These are phyloP conservation scores for Knufia petricola DNA, from an alignment of 2,329 filamentous ascomycete genomes.

Conservation along the genomic window DNA sequence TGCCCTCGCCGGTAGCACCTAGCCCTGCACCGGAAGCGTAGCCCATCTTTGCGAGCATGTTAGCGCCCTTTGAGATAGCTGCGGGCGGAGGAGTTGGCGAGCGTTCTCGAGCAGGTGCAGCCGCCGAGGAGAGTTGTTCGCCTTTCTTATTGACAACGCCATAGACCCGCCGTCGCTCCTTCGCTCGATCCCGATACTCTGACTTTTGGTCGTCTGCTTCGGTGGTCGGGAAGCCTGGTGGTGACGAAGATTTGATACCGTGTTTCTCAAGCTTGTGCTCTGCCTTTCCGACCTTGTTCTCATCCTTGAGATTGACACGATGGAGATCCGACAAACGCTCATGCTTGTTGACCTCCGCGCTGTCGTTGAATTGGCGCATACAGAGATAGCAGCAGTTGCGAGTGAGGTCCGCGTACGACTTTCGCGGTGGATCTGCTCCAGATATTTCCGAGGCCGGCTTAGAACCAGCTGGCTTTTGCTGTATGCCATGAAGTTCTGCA, in stretches of 20 bases:
- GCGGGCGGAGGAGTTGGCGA: conserved; percentile 17
- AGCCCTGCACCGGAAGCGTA: conserved; percentile 39
- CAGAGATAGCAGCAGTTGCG: conserved; percentile 54
- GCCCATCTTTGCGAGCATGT: conserved; percentile 43
- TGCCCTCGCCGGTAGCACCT: conserved; percentile 38
- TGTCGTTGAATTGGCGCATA: conserved; percentile 47
- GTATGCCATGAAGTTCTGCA: conserved; percentile 53
- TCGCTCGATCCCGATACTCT: conserved; percentile 40
- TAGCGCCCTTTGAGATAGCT: conserved; percentile 40
- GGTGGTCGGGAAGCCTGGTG: neutral
- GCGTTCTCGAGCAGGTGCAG: conserved; percentile 3
- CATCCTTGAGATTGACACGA: conserved; percentile 44
- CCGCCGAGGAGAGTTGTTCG: conserved; percentile 16
- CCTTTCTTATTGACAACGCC: conserved; percentile 28
- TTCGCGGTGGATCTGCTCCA: conserved; percentile 31
- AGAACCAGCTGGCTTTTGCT: conserved; percentile 23
- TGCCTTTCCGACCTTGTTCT: conserved; percentile 35
- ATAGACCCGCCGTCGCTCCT: conserved; percentile 37
- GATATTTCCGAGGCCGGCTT: conserved; percentile 30
- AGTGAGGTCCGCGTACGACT: conserved; percentile 52
- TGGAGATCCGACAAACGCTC: conserved; percentile 51
- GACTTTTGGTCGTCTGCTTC: conserved; percentile 20
- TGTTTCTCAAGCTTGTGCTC: conserved; percentile 36
- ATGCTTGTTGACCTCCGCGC: conserved; percentile 49
- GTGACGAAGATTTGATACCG: conserved; percentile 23